Evolutionary conservation across 2,329 filamentous ascomycete species (phyloP).

Genomic region (Colletotrichum coccodes): DNA sequence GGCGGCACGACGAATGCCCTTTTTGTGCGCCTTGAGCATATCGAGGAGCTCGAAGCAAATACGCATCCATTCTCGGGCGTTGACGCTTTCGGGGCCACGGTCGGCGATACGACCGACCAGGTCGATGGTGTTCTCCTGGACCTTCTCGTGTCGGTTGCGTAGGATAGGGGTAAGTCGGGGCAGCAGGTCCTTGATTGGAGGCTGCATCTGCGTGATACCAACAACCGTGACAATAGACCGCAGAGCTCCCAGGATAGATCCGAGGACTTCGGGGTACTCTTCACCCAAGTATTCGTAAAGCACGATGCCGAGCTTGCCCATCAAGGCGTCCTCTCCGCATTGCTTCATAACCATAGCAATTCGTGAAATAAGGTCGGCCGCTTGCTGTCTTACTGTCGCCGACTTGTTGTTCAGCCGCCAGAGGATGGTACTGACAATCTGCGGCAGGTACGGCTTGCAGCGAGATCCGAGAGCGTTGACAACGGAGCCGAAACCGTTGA

Average conservation of each 20-base stretch:
- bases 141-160: constrained; percentile 98
- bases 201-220: constrained; percentile 97
- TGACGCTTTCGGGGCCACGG: constrained; percentile 94
- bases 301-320: constrained; percentile 94
- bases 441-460: constrained; percentile 95
- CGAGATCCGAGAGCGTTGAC: constrained; percentile 94
- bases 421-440: constrained; percentile 96
- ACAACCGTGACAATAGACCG: constrained; percentile 98
- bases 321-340: constrained; percentile 93
- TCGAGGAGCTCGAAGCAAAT: constrained; percentile 99
- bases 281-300: constrained; percentile 98
- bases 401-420: constrained; percentile 99
- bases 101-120: constrained; percentile 98
- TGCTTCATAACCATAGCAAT: constrained; percentile 99
- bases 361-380: constrained; percentile 93
- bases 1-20: constrained; percentile 95
- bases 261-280: constrained; percentile 97
- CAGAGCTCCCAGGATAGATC: constrained; percentile 93
- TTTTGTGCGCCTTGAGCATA: constrained; percentile 99
- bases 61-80: constrained; percentile 98
- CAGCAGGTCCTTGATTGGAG: constrained; percentile 94
- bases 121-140: constrained; percentile 99
- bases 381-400: constrained; percentile 94
- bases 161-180: constrained; percentile 97
- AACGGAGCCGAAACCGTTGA: constrained; percentile 97